Evolutionary conservation across 495 filamentous ascomycete genomes (phyloP).

Genomic region (Cudoniella acicularis): DNA sequence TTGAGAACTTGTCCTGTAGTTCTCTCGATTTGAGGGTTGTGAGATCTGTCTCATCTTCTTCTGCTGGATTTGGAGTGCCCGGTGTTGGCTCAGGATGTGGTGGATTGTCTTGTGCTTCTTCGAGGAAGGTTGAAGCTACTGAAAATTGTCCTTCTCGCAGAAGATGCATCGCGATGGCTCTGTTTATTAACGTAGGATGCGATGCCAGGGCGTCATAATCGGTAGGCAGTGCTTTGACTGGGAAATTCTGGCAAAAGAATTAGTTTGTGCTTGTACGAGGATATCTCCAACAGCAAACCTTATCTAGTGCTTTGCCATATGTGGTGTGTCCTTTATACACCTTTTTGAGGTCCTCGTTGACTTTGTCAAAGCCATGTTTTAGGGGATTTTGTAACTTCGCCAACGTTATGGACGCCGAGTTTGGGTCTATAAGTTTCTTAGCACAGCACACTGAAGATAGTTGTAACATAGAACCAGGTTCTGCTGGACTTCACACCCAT

Average conservation of each 20-base stretch:
- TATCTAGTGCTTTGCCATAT: slow-evolving; percentile 79
- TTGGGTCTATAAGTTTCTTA: slow-evolving; percentile 63
- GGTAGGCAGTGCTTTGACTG: slow-evolving; percentile 70
- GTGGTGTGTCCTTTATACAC: slow-evolving; percentile 72
- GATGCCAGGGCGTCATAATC: slow-evolving; percentile 79
- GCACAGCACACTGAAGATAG: no score
- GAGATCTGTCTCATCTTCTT: slow-evolving; percentile 7
- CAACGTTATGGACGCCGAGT: slow-evolving; percentile 63
- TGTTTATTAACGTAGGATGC: slow-evolving; percentile 74
- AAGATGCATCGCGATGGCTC: slow-evolving; percentile 94
- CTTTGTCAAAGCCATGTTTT: slow-evolving; percentile 69
- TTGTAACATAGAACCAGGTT: no score
- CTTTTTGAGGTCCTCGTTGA: slow-evolving; percentile 76
- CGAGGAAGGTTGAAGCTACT: slow-evolving; percentile 67
- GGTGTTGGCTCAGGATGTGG: slow-evolving; percentile 17
- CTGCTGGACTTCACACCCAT: no score
- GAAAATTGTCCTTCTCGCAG: slow-evolving; percentile 89
- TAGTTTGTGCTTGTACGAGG: background rate
- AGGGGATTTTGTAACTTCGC: slow-evolving; percentile 81
- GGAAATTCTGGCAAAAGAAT: slow-evolving; percentile 57
- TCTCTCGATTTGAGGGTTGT: slow-evolving; percentile 18
- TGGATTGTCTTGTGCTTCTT: slow-evolving; percentile 19
- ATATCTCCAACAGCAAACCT: slow-evolving; percentile 44
- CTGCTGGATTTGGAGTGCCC: slow-evolving; percentile 15
- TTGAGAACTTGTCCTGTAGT: slow-evolving; percentile 75